A percentile compares a stretch with the other conserved stretches of the same genome.
Evolutionary conservation across 495 filamentous ascomycete species (phyloP).

Genomic region (Hyaloscypha finlandica): DNA sequence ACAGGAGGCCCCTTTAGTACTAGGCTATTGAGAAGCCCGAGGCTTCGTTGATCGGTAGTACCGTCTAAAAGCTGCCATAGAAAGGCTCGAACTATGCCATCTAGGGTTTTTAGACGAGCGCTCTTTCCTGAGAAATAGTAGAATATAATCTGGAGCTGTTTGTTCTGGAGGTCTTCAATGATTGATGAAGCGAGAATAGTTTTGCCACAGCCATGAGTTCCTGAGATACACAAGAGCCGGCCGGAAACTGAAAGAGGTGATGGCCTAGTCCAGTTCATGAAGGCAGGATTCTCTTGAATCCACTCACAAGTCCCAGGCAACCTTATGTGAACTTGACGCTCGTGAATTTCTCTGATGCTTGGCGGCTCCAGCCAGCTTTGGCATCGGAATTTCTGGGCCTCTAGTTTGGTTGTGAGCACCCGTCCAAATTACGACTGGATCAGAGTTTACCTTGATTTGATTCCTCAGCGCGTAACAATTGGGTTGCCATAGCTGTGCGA

Average conservation of each 20-base stretch:
- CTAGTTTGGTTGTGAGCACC: conserved; percentile 1
- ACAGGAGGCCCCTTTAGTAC: not conserved
- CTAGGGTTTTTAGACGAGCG: not conserved
- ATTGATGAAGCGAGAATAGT: conserved; percentile 8
- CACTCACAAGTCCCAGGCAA: not conserved
- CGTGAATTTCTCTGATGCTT: conserved; percentile 3
- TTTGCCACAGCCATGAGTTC: conserved; percentile 16
- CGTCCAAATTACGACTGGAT: too few relatives aligned
- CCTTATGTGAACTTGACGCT: not conserved
- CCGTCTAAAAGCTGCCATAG: conserved; percentile 3
- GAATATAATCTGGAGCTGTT: conserved; percentile 7
- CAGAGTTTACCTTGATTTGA: too few relatives aligned
- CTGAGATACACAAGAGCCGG: conserved; percentile 7
- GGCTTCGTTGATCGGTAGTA: conserved; percentile 2
- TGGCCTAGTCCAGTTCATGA: not conserved
- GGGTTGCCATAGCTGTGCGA: conserved; percentile 1
- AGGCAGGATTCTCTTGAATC: not conserved
- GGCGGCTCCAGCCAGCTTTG: not conserved
- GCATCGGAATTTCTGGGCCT: not conserved
- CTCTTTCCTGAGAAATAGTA: not conserved
- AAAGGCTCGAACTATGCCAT: conserved; percentile 1
- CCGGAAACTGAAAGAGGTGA: not conserved
- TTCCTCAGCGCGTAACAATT: conserved; percentile 4
- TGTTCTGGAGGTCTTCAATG: conserved; percentile 4
- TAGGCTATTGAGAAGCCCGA: not conserved